Base-by-base conservation (phyloP, 1,139 yeast genomes). In the Candida smagusa region DNA sequence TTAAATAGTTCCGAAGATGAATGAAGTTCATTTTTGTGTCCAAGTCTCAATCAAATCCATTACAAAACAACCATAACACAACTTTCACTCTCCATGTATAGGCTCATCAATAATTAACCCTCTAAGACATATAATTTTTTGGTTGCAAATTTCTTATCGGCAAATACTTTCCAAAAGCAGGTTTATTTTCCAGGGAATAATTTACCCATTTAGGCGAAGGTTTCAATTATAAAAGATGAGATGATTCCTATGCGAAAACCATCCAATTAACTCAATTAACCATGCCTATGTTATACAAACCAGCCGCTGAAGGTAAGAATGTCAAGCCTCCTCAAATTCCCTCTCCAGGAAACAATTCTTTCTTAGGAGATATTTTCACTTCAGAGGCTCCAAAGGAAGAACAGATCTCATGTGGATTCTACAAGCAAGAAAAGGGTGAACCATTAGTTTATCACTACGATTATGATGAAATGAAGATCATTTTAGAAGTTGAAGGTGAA, bases 391-490 rank as follows among this genome's bases (percentile, higher is more conserved):
- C 79, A 49, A 62, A 67, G 38, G 85, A 77, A 33, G 59, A 77
- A 51, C 79, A 78, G 52, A 75, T 81, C 44, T 60, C 80, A 11
- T 70, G 81, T 56, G 88, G 88, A 31, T 81, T 81, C 63, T 81
- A 75, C 72, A 74, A 70, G 52, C 86, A 80, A 62, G 82, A 79
- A 56, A 65, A 68, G 45, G 87, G 87, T 42, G 81, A 77, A 54
- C 76, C 83, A 35, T 72, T 81, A 53, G 84, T 76, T 19, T 81
- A 80, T 70, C 62, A 67, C 39, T 81, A 81, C 61, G 65, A 65
- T 53, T 81, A 80, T 59, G 87, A 81, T 54, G 88, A 81, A 64
- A 79, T 79, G 84, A 81, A 81, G 63, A 69, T 81, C 50, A 72
- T 80, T 54, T 64, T 81, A 48, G 84, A 79, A 55, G 80, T 76